These are phyloP conservation scores for Carallia pectinifolia DNA, from an alignment of 345 rosid species.

Conservation along the genomic window DNA sequence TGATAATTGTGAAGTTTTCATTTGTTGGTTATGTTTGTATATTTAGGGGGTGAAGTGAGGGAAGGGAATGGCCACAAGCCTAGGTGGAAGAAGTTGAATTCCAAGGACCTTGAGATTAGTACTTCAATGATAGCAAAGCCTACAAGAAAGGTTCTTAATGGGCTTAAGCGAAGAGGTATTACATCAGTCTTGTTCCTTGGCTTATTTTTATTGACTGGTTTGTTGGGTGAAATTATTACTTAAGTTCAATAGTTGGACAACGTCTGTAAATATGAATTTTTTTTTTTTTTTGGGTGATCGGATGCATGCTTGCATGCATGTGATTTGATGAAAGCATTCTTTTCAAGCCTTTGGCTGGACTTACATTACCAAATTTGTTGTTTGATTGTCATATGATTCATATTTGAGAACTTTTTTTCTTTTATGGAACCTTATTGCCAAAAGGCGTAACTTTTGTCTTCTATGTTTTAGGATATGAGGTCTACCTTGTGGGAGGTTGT, in stretches of 20 bases:
- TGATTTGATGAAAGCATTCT: too few species aligned
- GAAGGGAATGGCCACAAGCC: conserved; percentile 1
- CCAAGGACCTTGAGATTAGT: conserved; percentile 58
- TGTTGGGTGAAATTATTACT: neutral
- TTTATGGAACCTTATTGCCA: neutral
- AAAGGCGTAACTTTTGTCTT: neutral
- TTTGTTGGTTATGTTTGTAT: neutral
- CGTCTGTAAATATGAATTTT: too few species aligned
- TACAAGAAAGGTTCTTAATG: conserved; percentile 54
- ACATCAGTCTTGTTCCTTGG: neutral
- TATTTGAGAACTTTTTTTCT: neutral
- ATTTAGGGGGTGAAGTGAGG: neutral
- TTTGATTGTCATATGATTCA: neutral
- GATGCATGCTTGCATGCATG: too few species aligned
- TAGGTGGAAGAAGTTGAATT: conserved; percentile 49
- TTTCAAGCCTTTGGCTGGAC: too few species aligned
- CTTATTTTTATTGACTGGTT: neutral
- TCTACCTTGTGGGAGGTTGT: conserved; percentile 95
- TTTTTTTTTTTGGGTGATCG: too few species aligned
- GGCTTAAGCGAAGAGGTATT: conserved; percentile 50
- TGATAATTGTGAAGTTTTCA: too few species aligned
- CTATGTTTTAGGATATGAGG: conserved; percentile 59
- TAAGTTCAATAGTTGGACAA: too few species aligned
- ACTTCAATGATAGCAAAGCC: conserved; percentile 58
- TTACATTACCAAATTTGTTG: neutral